These are phyloP conservation scores for Vicia sativa DNA, from an alignment of 306 rosid species.

Conservation along the genomic window DNA sequence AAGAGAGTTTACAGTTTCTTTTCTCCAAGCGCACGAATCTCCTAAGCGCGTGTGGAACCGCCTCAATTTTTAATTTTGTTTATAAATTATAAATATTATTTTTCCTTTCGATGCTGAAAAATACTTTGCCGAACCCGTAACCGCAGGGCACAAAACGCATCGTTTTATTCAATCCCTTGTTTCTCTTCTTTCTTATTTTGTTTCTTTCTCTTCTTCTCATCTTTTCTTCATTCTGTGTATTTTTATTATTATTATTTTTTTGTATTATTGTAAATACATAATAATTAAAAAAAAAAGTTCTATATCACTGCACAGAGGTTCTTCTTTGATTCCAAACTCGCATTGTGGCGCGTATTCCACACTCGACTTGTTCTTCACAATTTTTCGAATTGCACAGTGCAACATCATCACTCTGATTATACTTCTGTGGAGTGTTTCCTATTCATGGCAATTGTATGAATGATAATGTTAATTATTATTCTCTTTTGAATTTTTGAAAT, in stretches of 20 bases:
- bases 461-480: not conserved
- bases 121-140: constrained; percentile 19
- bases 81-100: not conserved
- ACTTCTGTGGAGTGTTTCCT: constrained; percentile 28
- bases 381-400: constrained; percentile 30
- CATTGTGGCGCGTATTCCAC: constrained; percentile 46
- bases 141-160: constrained; percentile 55
- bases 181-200: not conserved
- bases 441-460: constrained; percentile 42
- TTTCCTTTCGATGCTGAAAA: not conserved
- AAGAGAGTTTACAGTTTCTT: not conserved
- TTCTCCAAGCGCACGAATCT: not conserved
- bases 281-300: not conserved
- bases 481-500: too few relatives aligned
- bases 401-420: constrained; percentile 30
- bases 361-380: constrained; percentile 35
- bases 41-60: not conserved
- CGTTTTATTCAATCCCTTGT: constrained; percentile 48
- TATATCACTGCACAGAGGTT: constrained; percentile 43
- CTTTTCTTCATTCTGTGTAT: constrained; percentile 37
- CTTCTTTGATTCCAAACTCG: constrained; percentile 54
- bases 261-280: not conserved
- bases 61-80: not conserved
- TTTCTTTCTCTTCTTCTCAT: not conserved
- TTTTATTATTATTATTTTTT: constrained; percentile 17